These are phyloP conservation scores for Calonectria ilicicola DNA, from an alignment of 2,329 filamentous ascomycete species.

Conservation along the genomic window DNA sequence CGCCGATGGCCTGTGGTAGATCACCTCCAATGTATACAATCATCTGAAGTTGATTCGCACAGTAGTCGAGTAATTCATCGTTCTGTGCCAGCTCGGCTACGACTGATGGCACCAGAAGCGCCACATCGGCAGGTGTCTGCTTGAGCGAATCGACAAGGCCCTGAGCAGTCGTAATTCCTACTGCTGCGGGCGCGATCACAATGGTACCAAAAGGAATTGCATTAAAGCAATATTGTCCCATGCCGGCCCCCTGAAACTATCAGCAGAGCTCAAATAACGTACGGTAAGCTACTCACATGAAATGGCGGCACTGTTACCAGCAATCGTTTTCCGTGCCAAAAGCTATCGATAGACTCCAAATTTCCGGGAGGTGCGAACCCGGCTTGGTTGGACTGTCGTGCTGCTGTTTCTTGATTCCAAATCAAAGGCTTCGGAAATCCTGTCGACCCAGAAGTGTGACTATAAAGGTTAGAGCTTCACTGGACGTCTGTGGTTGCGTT, in stretches of 20 bases:
- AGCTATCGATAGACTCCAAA: background rate
- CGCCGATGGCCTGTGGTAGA: background rate
- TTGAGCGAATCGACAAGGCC: background rate
- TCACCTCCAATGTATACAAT: background rate
- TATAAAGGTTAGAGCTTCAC: background rate
- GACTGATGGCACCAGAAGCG: background rate
- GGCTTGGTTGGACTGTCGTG: background rate
- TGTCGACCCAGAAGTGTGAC: background rate
- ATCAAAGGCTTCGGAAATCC: background rate
- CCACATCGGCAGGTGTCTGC: background rate
- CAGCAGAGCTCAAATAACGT: background rate
- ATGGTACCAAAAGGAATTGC: background rate
- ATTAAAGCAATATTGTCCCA: background rate
- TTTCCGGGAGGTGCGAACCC: background rate
- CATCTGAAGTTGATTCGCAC: background rate
- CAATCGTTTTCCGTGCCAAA: background rate
- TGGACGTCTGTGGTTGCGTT: background rate
- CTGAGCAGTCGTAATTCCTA: background rate
- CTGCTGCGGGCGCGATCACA: background rate
- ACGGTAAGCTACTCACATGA: background rate
- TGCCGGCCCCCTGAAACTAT: background rate
- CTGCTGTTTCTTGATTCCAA: background rate
- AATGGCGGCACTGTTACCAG: background rate
- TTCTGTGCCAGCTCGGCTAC: background rate
- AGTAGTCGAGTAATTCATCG: background rate